These are phyloP conservation scores for Quercus phellos DNA, from an alignment of 331 rosid genomes.

Conservation along the genomic window DNA sequence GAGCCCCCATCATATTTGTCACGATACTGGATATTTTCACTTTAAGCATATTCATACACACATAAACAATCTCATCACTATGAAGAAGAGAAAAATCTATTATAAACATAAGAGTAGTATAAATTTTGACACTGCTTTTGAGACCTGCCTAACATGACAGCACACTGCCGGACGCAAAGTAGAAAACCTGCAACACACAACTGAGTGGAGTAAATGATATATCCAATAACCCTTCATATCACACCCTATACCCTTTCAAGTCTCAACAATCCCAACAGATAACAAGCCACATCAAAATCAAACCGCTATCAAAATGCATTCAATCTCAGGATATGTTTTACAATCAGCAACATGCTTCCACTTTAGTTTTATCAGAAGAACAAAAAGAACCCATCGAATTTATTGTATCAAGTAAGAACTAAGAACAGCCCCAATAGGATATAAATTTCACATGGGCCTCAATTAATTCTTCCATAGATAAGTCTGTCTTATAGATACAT, in stretches of 20 bases:
- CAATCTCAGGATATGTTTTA: background rate
- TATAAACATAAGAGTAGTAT: background rate
- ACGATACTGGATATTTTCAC: conserved; percentile 1
- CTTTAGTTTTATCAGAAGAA: background rate
- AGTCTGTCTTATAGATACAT: background rate
- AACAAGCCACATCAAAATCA: background rate
- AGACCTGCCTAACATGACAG: background rate
- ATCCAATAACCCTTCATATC: background rate
- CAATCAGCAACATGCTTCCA: background rate
- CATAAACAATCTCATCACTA: background rate
- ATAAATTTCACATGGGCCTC: background rate
- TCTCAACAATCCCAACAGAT: background rate
- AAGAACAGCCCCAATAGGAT: background rate
- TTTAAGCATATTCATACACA: background rate
- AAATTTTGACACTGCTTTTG: conserved; percentile 4
- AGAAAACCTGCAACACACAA: background rate
- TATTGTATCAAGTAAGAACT: background rate
- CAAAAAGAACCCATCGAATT: background rate
- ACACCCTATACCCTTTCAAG: background rate
- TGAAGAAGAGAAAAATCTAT: conserved; percentile 11
- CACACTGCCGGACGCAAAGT: background rate
- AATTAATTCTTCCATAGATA: background rate
- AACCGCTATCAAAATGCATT: background rate
- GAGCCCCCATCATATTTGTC: background rate
- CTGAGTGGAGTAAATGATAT: background rate